Base-by-base conservation (phyloP, 176 grass and related monocot genomes). In the Carex scoparia region DNA sequence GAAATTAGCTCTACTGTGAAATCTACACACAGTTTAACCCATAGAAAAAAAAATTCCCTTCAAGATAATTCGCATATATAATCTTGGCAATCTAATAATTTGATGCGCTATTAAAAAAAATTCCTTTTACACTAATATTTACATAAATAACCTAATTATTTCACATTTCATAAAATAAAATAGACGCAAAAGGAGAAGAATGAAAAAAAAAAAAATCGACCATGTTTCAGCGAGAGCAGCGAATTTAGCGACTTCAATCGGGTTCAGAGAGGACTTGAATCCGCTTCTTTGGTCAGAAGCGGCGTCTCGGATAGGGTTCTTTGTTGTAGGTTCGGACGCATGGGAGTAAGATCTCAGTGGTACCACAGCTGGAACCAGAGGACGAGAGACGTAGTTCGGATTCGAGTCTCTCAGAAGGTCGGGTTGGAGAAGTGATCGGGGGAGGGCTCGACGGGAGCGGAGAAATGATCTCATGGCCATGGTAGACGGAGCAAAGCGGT, bases 191-290 rank as follows among this genome's bases (percentile, higher is more conserved):
- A 23, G 23, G 23, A 23, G 23, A 23, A 63, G 19, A 53, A 81
- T 61, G 10, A 87, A 23, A 54, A 44, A 44, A 55, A 81, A 46
- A 46, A 46, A 3, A 59, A 49, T 60, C 79, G 56, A 97, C 94
- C 94, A 97, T 46, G 94, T 97, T 69, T 97, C 92, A 2, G 94
- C 88, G 53, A 97, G 87, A 82, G 92, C 86, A 7, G 90, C 79
- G 82, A 97, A 97, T 72, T 94, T 97, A 51, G 94, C 92, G 65
- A 94, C 89, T 78, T 94, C 92, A 23, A 89, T 31, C 30, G 86
- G 84, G 56, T 94, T 89, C 79, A 97, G 61, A 4, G 94, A 97
- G 28, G 94, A 93, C 13, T 81, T 78, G 31, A 81, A 77, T 49
- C 70, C 61, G 3, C 18, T 85, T 40, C 16, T 46, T 35, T 42